These are phyloP conservation scores for Antrodiella citrinella DNA, from an alignment of 768 basidiomycete genomes.

Conservation along the genomic window DNA sequence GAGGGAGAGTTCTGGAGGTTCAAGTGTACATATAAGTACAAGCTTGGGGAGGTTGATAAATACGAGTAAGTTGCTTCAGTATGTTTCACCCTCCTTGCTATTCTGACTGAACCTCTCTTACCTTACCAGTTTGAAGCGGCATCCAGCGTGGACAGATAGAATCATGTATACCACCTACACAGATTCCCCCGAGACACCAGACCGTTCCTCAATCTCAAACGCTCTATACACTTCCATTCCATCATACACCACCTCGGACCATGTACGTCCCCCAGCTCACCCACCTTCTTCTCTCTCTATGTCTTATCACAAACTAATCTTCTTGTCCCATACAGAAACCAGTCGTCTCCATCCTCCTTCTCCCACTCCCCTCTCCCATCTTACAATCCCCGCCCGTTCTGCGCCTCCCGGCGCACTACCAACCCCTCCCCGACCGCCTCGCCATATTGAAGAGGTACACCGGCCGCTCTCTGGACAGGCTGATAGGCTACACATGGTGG, in stretches of 20 bases:
- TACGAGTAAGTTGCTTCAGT: slow-evolving; percentile 49
- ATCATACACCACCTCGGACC: slow-evolving; percentile 84
- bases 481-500: slow-evolving; percentile 78
- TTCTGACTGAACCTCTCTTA: slow-evolving; percentile 6
- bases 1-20: slow-evolving; percentile 89
- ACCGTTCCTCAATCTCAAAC: slow-evolving; percentile 50
- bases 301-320: slow-evolving; percentile 4
- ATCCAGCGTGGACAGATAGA: slow-evolving; percentile 91
- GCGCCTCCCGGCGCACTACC: slow-evolving; percentile 41
- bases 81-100: slow-evolving; percentile 1
- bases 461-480: slow-evolving; percentile 63
- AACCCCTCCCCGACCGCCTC: slow-evolving; percentile 44
- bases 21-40: slow-evolving; percentile 85
- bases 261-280: slow-evolving; percentile 41
- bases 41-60: slow-evolving; percentile 71
- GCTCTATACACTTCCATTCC: slow-evolving; percentile 74
- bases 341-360: slow-evolving; percentile 62
- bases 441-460: slow-evolving; percentile 50
- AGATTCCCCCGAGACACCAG: slow-evolving; percentile 47
- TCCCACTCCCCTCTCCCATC: slow-evolving; percentile 42
- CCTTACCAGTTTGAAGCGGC: slow-evolving; percentile 48
- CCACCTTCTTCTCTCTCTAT: not conserved
- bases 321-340: slow-evolving; percentile 57
- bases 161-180: slow-evolving; percentile 76
- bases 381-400: slow-evolving; percentile 33